A percentile compares a stretch with the other conserved stretches of the same genome.
phyloP scores from a whole-genome alignment of 2,329 filamentous ascomycete genomes.

The Purpureocillium takamizusanense region DNA sequence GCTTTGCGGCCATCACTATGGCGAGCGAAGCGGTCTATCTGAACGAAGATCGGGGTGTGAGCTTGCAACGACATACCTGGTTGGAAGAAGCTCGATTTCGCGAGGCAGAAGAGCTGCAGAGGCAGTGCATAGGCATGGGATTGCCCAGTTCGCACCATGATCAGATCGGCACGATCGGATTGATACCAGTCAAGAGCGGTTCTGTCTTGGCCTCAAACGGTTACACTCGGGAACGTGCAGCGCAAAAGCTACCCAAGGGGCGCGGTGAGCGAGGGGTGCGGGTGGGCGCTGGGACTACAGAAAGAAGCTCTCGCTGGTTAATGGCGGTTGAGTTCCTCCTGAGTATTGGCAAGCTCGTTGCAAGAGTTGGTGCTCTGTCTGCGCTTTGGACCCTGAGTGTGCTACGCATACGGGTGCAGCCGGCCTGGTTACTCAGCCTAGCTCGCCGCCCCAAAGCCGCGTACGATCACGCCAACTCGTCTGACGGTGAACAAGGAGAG shows the following conservation, averaged over 20 bases:
- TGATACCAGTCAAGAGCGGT: constrained; percentile 43
- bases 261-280: constrained; percentile 35
- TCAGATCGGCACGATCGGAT: constrained; percentile 42
- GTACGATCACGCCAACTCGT: constrained; percentile 1
- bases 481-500: not conserved
- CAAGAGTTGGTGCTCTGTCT: constrained; percentile 20
- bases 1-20: constrained; percentile 82
- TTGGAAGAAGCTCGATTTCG: constrained; percentile 77
- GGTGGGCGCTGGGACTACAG: constrained; percentile 69
- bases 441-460: constrained; percentile 18
- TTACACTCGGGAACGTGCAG: constrained; percentile 62
- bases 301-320: constrained; percentile 70
- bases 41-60: constrained; percentile 75
- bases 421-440: constrained; percentile 47
- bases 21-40: constrained; percentile 94
- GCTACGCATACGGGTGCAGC: constrained; percentile 27
- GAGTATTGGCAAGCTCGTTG: constrained; percentile 49
- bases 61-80: constrained; percentile 74
- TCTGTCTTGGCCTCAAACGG: constrained; percentile 39
- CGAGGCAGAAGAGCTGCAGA: constrained; percentile 58
- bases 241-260: constrained; percentile 44
- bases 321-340: constrained; percentile 68
- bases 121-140: constrained; percentile 39
- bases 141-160: constrained; percentile 40
- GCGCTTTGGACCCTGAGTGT: constrained; percentile 48